phyloP scores from a whole-genome alignment of 305 asterid species.

The Plantago rigida region DNA sequence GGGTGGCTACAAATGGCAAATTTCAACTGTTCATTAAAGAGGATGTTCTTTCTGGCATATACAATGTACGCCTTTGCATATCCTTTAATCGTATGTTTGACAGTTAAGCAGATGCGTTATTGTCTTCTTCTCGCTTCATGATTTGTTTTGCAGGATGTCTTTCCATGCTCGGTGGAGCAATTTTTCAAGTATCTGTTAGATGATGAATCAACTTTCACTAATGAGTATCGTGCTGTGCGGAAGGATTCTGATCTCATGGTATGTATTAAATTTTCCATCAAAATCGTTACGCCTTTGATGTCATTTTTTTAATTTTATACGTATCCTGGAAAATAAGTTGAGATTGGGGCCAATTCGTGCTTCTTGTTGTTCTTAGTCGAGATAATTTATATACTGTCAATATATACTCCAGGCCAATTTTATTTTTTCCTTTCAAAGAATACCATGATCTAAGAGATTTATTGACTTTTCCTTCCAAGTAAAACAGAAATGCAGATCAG shows the following conservation, averaged over 20 bases:
- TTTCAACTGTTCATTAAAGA: slow-evolving; percentile 70
- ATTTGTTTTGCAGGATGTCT: slow-evolving; percentile 50
- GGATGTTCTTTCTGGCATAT: slow-evolving; percentile 62
- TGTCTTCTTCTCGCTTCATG: slow-evolving; percentile 9
- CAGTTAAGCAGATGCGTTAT: slow-evolving; percentile 11
- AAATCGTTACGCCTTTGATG: slow-evolving; percentile 14
- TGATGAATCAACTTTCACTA: slow-evolving; percentile 65
- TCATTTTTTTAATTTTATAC: background rate
- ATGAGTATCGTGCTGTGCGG: slow-evolving; percentile 61
- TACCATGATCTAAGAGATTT: background rate
- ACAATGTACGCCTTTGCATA: slow-evolving; percentile 39
- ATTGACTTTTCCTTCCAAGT: background rate
- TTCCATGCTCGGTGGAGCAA: slow-evolving; percentile 71
- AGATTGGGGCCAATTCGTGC: slow-evolving; percentile 4
- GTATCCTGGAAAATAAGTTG: slow-evolving; percentile 13
- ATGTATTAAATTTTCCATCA: slow-evolving; percentile 29
- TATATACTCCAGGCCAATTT: background rate
- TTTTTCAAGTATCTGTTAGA: slow-evolving; percentile 60
- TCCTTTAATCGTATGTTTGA: slow-evolving; percentile 6
- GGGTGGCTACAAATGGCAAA: slow-evolving; percentile 36
- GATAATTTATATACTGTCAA: background rate
- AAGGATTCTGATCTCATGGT: slow-evolving; percentile 68
- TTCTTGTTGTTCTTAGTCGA: slow-evolving; percentile 4
- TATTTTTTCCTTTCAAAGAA: background rate
- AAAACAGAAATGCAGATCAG: background rate